phyloP scores from a whole-genome alignment of 1,284 basidiomycete species.

The Ganoderma multipileum region DNA sequence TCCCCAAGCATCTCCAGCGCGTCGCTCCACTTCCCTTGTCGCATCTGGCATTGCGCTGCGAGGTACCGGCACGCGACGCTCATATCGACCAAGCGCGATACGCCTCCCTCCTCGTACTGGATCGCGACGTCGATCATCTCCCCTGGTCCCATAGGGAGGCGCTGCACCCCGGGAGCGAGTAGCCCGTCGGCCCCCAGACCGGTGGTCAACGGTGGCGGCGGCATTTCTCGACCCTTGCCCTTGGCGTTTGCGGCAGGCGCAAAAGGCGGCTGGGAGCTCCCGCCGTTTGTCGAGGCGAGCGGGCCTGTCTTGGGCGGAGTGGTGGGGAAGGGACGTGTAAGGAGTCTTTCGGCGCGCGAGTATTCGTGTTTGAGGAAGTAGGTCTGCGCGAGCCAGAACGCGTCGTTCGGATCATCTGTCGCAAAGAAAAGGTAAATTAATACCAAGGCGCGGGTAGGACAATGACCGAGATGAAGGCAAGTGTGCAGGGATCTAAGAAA shows the following conservation, averaged over 20 bases:
- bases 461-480: not conserved
- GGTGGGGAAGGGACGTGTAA: slow-evolving; percentile 81
- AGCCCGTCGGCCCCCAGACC: slow-evolving; percentile 9
- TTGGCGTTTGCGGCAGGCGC: slow-evolving; percentile 41
- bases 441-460: not conserved
- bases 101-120: slow-evolving; percentile 64
- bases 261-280: slow-evolving; percentile 42
- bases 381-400: slow-evolving; percentile 98
- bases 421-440: not conserved
- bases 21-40: slow-evolving; percentile 92
- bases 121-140: slow-evolving; percentile 72
- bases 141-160: slow-evolving; percentile 69
- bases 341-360: slow-evolving; percentile 89
- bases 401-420: slow-evolving; percentile 92
- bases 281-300: slow-evolving; percentile 49
- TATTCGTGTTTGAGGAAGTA: slow-evolving; percentile 97
- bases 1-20: slow-evolving; percentile 95
- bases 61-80: slow-evolving; percentile 93
- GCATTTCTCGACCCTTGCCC: slow-evolving; percentile 69
- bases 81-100: slow-evolving; percentile 86
- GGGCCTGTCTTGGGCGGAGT: slow-evolving; percentile 50
- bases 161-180: slow-evolving; percentile 46
- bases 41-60: slow-evolving; percentile 93
- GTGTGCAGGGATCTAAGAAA: not conserved
- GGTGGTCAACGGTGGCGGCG: slow-evolving; percentile 28